phyloP scores from a whole-genome alignment of 805 yeast genomes.

The Trichomonascus vanleenenianus region DNA sequence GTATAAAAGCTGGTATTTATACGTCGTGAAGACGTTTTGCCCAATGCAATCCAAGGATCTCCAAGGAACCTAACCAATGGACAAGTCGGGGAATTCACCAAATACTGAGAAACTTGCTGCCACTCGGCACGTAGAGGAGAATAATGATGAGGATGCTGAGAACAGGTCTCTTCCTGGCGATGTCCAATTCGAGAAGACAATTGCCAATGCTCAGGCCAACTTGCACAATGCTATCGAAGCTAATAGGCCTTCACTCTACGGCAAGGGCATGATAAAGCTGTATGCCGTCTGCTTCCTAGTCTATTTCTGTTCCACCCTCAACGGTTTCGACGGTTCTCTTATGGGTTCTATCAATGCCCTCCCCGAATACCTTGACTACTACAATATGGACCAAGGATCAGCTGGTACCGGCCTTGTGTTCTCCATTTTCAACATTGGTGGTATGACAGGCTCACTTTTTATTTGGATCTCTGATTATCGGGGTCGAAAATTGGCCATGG shows the following conservation, averaged over 20 bases:
- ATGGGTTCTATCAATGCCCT: constrained; percentile 16
- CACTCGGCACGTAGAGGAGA: too few species aligned
- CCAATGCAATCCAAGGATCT: too few species aligned
- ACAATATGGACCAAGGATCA: constrained; percentile 3
- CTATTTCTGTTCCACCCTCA: constrained; percentile 10
- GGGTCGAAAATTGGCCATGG: constrained; percentile 11
- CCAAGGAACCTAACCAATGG: too few species aligned
- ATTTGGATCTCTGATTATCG: constrained; percentile 8
- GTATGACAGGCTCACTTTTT: constrained; percentile 12
- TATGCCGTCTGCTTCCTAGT: constrained; percentile 10
- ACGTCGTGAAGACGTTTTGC: too few species aligned
- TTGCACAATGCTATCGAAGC: constrained; percentile 6
- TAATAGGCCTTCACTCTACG: constrained; percentile 7
- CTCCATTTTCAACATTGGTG: constrained; percentile 13
- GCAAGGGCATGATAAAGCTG: constrained; percentile 8
- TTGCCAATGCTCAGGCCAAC: background rate
- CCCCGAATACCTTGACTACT: constrained; percentile 12
- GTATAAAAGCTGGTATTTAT: too few species aligned
- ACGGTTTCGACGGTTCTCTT: constrained; percentile 16
- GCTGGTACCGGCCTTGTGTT: constrained; percentile 14
- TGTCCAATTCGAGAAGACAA: background rate
- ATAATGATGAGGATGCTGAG: too few species aligned
- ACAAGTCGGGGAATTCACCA: too few species aligned
- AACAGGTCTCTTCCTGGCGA: too few species aligned
- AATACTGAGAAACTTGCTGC: too few species aligned